Conservation (phyloP, 495 filamentous ascomycete genomes). For the Penicillium manginii region DNA sequence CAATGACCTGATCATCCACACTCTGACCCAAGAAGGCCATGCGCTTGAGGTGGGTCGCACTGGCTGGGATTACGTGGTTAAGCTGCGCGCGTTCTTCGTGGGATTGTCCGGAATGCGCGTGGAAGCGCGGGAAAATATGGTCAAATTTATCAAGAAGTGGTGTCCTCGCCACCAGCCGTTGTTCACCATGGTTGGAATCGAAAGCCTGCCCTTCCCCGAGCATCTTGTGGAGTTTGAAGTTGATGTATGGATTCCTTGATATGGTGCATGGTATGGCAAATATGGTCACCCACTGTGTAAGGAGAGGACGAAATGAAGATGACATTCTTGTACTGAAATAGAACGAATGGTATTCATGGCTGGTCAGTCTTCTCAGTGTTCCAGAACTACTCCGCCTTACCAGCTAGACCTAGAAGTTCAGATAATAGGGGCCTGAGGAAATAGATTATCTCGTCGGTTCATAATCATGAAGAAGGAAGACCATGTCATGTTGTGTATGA, state of each 20-base stretch:
- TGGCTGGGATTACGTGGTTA: slow-evolving; percentile 19
- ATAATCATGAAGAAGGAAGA: not conserved
- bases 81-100: slow-evolving; percentile 17
- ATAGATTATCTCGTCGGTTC: no score
- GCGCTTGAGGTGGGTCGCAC: not conserved
- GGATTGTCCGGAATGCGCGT: slow-evolving; percentile 10
- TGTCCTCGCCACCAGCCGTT: slow-evolving; percentile 20
- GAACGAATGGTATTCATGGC: no score
- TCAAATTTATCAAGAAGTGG: slow-evolving; percentile 16
- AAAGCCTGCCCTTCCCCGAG: slow-evolving; percentile 21
- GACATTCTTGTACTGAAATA: no score
- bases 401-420: no score
- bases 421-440: no score
- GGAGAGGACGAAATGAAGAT: no score
- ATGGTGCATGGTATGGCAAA: not conserved
- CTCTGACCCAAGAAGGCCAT: slow-evolving; percentile 6
- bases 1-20: slow-evolving; percentile 19
- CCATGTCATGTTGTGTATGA: not conserved
- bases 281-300: no score
- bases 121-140: slow-evolving; percentile 15
- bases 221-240: slow-evolving; percentile 21
- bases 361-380: no score
- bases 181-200: slow-evolving; percentile 19
- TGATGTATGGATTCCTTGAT: slow-evolving; percentile 19
- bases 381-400: no score